Evolutionary conservation across 169 alveolate genomes (phyloP).

Genomic region (Plasmodium cynomolgi): DNA sequence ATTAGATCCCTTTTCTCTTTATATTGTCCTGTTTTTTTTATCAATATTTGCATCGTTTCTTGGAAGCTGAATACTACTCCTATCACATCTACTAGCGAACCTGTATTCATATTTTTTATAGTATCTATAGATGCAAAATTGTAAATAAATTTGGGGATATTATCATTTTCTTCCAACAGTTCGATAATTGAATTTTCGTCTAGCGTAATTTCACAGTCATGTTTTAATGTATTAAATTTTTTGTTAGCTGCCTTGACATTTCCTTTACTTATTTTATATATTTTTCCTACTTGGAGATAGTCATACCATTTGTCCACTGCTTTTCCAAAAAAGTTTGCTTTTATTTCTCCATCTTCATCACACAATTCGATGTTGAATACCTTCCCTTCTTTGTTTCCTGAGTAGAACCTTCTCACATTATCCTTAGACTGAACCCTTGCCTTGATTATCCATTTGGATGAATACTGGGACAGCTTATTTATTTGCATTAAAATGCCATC

Average conservation of each 20-base stretch:
- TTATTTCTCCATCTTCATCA: slow-evolving; percentile 78
- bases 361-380: slow-evolving; percentile 59
- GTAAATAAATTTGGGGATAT: slow-evolving; percentile 80
- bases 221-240: slow-evolving; percentile 80
- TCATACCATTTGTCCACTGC: slow-evolving; percentile 87
- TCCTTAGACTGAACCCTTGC: slow-evolving; percentile 73
- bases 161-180: slow-evolving; percentile 78
- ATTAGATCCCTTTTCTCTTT: slow-evolving; percentile 80
- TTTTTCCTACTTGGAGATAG: slow-evolving; percentile 82
- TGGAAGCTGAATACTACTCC: slow-evolving; percentile 76
- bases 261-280: slow-evolving; percentile 84
- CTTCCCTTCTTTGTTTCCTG: slow-evolving; percentile 68
- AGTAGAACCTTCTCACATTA: slow-evolving; percentile 17
- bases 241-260: slow-evolving; percentile 82
- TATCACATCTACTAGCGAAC: slow-evolving; percentile 80
- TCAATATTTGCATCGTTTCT: slow-evolving; percentile 12
- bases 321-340: slow-evolving; percentile 84
- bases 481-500: slow-evolving; percentile 72
- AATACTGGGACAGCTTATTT: slow-evolving; percentile 63
- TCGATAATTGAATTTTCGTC: slow-evolving; percentile 83
- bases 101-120: slow-evolving; percentile 76
- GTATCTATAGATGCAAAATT: slow-evolving; percentile 76
- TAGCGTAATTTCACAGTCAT: slow-evolving; percentile 81
- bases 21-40: slow-evolving; percentile 77
- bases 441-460: slow-evolving; percentile 71